Evolutionary conservation across 2,329 filamentous ascomycete genomes (phyloP), one percentile per base, ranked within the genome.

Genomic region (Parastagonospora avenae): DNA sequence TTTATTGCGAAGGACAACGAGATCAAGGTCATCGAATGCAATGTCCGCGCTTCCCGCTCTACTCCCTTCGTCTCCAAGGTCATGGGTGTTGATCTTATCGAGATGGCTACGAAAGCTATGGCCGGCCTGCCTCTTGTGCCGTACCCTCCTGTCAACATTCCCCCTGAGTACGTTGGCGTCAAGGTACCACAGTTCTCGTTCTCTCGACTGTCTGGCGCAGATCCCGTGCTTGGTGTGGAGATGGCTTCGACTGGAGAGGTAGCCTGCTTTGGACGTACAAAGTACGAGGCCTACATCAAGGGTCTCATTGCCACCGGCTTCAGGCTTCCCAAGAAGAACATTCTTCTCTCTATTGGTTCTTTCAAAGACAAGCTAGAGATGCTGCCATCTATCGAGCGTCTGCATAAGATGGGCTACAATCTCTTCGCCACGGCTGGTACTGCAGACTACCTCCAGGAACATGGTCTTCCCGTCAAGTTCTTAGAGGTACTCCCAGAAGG

Each of bases 1-100:
- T 97, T 99, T 79, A 99, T 99, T 67, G 94, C 94, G 67, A 97
- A 97, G 80, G 92, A 97, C 74, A 97, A 97, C 73, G 93, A 97
- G 62, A 97, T 99, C 81, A 97, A 97, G 82, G 94, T 99, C 61
- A 99, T 99, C 59, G 94, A 99, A 79, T 97, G 94, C 78, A 99
- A 99, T 68, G 94, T 97, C 54, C 88, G 94, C 57, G 94, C 94
- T 12, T 97, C 94, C 39, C 85, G 94, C 60, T 97, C 93, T 0
- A 97, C 97, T 82, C 94, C 94, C 55, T 99, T 99, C 71, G 92
- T 97, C 12, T 97, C 92, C 59, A 99, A 99, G 81, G 91, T 96
- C 62, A 97, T 96, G 91, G 92, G 92, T 44, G 90, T 97, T 45
- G 93, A 99, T 71, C 82, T 99, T 57, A 97, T 99, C 60, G 93